Percentiles rank a stretch among this genome's conserved stretches.
These are phyloP conservation scores for Hypoxylon lenormandii DNA, from an alignment of 495 filamentous ascomycete genomes.

Conservation along the genomic window DNA sequence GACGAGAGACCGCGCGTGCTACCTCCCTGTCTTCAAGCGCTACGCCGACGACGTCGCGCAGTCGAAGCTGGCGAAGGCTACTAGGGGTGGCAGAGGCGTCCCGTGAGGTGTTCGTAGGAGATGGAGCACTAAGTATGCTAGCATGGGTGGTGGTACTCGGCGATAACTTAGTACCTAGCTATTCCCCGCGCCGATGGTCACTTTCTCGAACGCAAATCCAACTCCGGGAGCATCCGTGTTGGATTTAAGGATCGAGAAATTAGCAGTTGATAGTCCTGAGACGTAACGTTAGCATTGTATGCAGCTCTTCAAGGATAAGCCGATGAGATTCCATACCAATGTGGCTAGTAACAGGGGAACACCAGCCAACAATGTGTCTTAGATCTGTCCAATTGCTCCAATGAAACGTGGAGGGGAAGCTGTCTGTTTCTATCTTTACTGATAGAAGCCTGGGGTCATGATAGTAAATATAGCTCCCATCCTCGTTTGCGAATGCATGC, in stretches of 20 bases:
- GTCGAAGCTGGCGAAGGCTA: conserved; percentile 73
- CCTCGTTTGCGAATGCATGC: neutral
- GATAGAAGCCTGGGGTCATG: neutral
- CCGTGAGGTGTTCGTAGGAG: conserved; percentile 7
- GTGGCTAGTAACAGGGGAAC: neutral
- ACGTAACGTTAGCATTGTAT: neutral
- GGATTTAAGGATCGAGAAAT: neutral
- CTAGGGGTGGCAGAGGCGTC: conserved; percentile 50
- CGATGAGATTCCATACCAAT: neutral
- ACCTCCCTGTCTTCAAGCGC: conserved; percentile 66
- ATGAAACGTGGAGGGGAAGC: neutral
- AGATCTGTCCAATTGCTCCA: neutral
- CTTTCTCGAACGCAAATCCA: neutral
- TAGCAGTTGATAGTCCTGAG: neutral
- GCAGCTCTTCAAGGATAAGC: neutral
- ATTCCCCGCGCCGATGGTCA: neutral
- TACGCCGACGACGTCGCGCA: conserved; percentile 73
- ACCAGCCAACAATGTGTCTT: neutral
- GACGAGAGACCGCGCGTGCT: conserved; percentile 67
- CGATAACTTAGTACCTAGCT: too few species aligned
- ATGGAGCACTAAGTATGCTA: too few species aligned
- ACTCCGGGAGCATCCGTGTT: neutral
- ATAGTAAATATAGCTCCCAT: neutral
- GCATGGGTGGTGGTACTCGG: too few species aligned
- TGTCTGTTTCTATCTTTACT: neutral